phyloP scores from a whole-genome alignment of 768 basidiomycete species.

The Omphalotus guepiniiformis region DNA sequence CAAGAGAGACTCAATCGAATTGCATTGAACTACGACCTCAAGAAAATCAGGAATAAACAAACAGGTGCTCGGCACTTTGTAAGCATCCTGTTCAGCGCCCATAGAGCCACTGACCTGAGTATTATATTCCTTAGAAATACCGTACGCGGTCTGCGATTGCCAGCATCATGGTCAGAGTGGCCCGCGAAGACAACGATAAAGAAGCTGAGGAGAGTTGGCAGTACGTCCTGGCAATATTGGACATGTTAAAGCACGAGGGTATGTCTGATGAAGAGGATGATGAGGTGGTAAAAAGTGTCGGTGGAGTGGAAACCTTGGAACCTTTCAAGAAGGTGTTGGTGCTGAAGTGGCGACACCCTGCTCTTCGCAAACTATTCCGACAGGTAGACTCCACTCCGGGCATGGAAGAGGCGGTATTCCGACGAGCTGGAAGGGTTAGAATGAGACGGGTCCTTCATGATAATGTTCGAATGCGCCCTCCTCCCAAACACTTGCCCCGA shows the following conservation, averaged over 20 bases:
- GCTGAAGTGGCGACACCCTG: not conserved
- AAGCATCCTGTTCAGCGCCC: not conserved
- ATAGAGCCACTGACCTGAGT: not conserved
- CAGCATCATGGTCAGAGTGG: not conserved
- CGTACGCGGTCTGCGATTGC: not conserved
- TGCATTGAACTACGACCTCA: no score
- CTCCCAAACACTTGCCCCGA: not conserved
- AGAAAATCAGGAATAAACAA: not conserved
- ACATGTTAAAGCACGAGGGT: not conserved
- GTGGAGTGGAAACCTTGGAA: not conserved
- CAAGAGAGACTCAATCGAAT: not conserved
- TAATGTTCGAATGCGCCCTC: not conserved
- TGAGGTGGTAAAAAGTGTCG: not conserved
- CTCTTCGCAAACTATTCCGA: not conserved
- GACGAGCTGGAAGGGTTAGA: not conserved
- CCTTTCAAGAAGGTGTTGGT: not conserved
- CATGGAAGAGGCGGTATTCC: not conserved
- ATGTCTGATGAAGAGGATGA: slow-evolving; percentile 7
- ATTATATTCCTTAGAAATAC: slow-evolving; percentile 2
- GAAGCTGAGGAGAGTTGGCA: not conserved
- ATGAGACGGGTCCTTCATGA: not conserved
- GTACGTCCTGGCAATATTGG: not conserved
- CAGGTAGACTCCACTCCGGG: not conserved
- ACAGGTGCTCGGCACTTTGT: not conserved
- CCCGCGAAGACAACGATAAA: not conserved